phyloP scores from a whole-genome alignment of 2,329 filamentous ascomycete genomes.

The Periconia sp. region DNA sequence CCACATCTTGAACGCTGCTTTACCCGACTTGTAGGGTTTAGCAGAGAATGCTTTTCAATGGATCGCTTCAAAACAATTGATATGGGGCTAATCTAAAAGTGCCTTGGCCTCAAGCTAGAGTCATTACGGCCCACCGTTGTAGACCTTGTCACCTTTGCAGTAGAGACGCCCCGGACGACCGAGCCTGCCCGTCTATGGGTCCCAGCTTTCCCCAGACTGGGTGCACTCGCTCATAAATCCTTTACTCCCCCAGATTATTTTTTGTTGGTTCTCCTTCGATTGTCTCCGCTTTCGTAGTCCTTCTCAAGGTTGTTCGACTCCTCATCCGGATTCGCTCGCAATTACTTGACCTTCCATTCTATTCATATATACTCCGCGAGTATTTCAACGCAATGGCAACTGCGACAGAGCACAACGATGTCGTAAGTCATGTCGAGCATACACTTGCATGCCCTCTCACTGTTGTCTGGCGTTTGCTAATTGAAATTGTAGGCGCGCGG shows the following conservation, averaged over 20 bases:
- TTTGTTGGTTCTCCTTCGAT: not conserved
- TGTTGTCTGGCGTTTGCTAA: not conserved
- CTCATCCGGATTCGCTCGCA: not conserved
- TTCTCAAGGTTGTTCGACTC: not conserved
- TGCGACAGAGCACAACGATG: conserved; percentile 40
- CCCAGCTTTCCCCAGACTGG: conserved; percentile 30
- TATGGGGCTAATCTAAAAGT: conserved; percentile 31
- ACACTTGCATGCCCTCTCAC: not conserved
- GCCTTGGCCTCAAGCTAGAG: conserved; percentile 23
- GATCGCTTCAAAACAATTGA: conserved; percentile 28
- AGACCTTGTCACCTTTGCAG: conserved; percentile 24
- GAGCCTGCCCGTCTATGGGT: conserved; percentile 35
- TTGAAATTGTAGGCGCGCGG: conserved; percentile 1
- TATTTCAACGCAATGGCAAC: conserved; percentile 43
- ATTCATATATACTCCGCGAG: not conserved
- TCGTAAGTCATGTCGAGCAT: conserved; percentile 22
- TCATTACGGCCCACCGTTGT: conserved; percentile 30
- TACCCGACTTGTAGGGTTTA: conserved; percentile 33
- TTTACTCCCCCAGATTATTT: conserved; percentile 29
- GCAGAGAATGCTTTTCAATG: conserved; percentile 30
- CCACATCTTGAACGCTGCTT: conserved; percentile 27
- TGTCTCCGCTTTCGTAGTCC: not conserved
- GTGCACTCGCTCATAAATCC: conserved; percentile 4
- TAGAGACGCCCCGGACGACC: conserved; percentile 25
- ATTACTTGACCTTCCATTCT: not conserved